Base-by-base conservation (phyloP, 2,329 filamentous ascomycete genomes). In the Verticillium isaacii region DNA sequence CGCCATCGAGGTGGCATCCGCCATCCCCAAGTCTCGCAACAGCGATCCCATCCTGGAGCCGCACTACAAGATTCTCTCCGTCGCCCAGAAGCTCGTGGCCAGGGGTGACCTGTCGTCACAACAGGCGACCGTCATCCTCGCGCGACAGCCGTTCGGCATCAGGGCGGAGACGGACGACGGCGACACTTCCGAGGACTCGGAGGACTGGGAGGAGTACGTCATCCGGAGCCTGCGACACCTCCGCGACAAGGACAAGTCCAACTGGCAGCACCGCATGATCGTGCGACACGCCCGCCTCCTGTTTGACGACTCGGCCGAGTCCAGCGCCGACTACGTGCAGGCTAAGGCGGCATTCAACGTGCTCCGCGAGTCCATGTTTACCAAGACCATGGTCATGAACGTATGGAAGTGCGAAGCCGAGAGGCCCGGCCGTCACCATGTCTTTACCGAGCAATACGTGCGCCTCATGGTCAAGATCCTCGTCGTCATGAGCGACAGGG, bases 391-490 rank as follows among this genome's bases (percentile, higher is more conserved):
- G 89, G 89, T 91, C 1, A 88, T 97, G 73, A 94, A 96, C 70
- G 92, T 97, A 4, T 97, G 93, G 93, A 94, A 93, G 68, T 95
- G 93, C 41, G 93, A 97, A 66, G 88, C 91, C 56, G 93, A 97
- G 69, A 81, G 85, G 2, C 82, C 92, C 0, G 93, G 93, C 0
- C 86, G 93, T 19, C 93, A 97, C 73, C 95, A 96, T 70, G 92
- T 97, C 41, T 97, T 95, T 72, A 97, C 92, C 0, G 88, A 91
- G 57, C 88, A 90, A 65, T 97, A 97, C 70, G 89, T 92, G 1
- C 87, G 88, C 19, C 95, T 95, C 70, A 92, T 96, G 74, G 86
- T 92, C 14, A 82, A 85, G 60, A 80, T 97, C 8, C 80, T 97
- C 7, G 85, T 89, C 52, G 85, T 91, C 58, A 83, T 93, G 66